Percentiles rank a stretch among this genome's conserved stretches.
Evolutionary conservation across 306 rosid species (phyloP).

Genomic region (Coriaria nepalensis): DNA sequence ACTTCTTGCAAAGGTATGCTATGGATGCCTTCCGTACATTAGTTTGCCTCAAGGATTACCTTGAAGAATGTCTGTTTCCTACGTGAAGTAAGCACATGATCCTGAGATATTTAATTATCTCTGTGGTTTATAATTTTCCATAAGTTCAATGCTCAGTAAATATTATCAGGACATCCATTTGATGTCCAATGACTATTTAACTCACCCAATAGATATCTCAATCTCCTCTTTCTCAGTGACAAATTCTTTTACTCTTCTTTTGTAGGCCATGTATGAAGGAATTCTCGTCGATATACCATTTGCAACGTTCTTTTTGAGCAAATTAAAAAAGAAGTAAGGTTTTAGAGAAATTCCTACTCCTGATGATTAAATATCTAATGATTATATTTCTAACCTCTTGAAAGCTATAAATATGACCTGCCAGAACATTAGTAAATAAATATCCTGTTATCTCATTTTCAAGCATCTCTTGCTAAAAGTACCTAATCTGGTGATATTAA

Average conservation of each 20-base stretch:
- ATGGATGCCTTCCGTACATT: background rate
- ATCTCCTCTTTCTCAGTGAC: conserved; percentile 3
- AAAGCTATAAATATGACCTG: no score
- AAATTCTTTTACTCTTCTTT: conserved; percentile 4
- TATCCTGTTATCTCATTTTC: no score
- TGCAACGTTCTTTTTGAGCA: conserved; percentile 95
- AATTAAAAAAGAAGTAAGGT: conserved; percentile 89
- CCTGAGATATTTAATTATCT: no score
- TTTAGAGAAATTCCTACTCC: conserved; percentile 2
- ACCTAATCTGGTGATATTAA: no score
- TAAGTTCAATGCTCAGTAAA: no score
- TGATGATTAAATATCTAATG: background rate
- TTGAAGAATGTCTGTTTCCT: background rate
- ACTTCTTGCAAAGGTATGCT: conserved; percentile 86
- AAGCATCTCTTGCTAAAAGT: no score
- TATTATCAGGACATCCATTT: no score
- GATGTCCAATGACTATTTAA: no score
- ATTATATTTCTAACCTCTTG: no score
- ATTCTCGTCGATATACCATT: conserved; percentile 95
- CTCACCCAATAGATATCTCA: conserved; percentile 1
- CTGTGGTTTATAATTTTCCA: no score
- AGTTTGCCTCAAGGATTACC: conserved; percentile 3
- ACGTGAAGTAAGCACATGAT: conserved; percentile 2
- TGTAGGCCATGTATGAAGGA: conserved; percentile 97
- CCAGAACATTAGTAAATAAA: no score